Base-by-base conservation (phyloP, 331 rosid species). In the Quercus phellos region DNA sequence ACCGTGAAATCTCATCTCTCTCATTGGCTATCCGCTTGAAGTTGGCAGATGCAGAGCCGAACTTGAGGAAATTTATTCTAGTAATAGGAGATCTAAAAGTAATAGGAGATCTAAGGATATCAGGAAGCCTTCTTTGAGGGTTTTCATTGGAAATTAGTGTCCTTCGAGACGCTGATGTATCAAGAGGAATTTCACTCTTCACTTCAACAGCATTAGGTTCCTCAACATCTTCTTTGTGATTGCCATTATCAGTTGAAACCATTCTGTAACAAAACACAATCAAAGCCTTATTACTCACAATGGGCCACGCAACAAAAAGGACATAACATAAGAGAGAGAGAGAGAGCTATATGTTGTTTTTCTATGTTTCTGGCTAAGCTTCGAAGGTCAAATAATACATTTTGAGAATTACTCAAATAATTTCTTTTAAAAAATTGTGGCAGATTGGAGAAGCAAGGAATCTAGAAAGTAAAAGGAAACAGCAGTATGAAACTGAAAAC, bases 21-120 rank as follows among this genome's bases (percentile, higher is more conserved):
- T 78, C 89, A 22, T 77, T 55, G 30, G 93, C 87, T 67, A 90
- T 42, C 79, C 76, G 84, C 83, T 81, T 88, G 88, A 90, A 89
- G 32, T 80, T 85, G 64, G 93, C 85, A 75, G 97, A 85, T 4
- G 97, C 94, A 63, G 97, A 91, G 51, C 96, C 97, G 80, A 83
- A 87, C 74, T 90, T 91, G 30, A 86, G 79, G 72, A 89, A 68
- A 18, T 46, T 83, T 24, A 81, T 66, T 79, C 89, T 85, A 55
- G 81, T 82, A 29, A 91, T 83, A 72, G 77, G 42, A 63, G 68
- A 68, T 76, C 68, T 75, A 51, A 70, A 34, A 43, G 80, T 51
- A 29, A 91, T 83, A 72, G 77, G 42, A 63, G 68, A 68, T 76
- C 68, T 75, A 51, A 70, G 27, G 51, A 79, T 51, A 63, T 68